These are phyloP conservation scores for Leishmania arabica DNA, from an alignment of 208 protist species.

Conservation along the genomic window DNA sequence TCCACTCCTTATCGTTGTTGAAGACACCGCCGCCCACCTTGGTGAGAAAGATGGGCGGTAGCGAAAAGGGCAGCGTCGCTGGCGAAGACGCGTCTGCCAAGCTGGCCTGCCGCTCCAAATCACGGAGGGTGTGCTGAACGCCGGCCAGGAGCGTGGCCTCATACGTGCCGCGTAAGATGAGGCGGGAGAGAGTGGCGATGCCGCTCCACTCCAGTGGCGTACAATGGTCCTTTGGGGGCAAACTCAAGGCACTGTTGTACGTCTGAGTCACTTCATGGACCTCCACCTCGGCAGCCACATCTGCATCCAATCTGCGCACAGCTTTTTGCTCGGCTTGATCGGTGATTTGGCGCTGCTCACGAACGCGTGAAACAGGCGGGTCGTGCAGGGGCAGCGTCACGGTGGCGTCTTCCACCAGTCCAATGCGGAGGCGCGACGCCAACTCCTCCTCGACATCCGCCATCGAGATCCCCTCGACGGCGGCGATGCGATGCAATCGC, in stretches of 20 bases:
- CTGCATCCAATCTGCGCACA: background rate
- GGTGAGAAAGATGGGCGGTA: constrained; percentile 49
- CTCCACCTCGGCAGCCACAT: background rate
- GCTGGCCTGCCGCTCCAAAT: constrained; percentile 12
- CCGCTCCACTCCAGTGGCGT: constrained; percentile 1
- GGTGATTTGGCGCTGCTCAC: background rate
- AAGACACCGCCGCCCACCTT: constrained; percentile 64
- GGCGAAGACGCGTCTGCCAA: background rate
- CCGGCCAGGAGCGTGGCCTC: constrained; percentile 55
- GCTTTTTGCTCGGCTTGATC: background rate
- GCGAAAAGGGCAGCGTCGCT: background rate
- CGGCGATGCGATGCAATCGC: constrained; percentile 14
- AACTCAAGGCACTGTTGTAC: constrained; percentile 56
- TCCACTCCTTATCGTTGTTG: constrained; percentile 43
- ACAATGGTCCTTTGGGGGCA: background rate
- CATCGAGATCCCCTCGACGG: background rate
- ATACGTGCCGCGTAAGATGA: constrained; percentile 48
- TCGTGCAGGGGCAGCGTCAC: constrained; percentile 36
- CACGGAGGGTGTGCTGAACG: constrained; percentile 43
- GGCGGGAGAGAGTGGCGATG: constrained; percentile 26
- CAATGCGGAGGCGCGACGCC: constrained; percentile 37
- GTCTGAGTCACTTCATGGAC: constrained; percentile 45
- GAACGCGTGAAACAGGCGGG: background rate
- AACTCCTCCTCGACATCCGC: constrained; percentile 10
- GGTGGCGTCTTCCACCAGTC: constrained; percentile 42